Evolutionary conservation across 1,284 basidiomycete genomes (phyloP).

Genomic region (Cutaneotrichosporon curvatum): DNA sequence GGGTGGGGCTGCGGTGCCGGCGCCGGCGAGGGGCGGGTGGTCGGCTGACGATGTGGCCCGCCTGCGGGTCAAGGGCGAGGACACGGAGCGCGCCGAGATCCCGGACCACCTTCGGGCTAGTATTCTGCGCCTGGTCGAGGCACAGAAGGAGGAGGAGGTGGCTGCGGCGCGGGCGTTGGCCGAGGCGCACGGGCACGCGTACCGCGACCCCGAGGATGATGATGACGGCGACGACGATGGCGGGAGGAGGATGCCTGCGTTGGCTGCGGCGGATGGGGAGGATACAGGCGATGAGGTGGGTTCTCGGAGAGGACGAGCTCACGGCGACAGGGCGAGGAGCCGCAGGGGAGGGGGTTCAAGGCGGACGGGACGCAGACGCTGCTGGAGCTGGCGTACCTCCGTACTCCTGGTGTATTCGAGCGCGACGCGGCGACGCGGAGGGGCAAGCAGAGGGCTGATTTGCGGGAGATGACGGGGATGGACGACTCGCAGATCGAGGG

Average conservation of each 20-base stretch:
- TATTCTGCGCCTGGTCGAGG: conserved; percentile 66
- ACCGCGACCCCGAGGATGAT: conserved; percentile 33
- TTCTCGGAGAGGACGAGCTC: not conserved
- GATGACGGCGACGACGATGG: conserved; percentile 45
- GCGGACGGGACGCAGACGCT: conserved; percentile 51
- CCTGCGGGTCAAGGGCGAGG: conserved; percentile 53
- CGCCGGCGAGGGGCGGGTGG: conserved; percentile 3
- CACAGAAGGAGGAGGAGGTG: conserved; percentile 59
- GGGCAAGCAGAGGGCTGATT: conserved; percentile 57
- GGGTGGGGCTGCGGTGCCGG: not conserved
- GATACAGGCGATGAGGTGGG: conserved; percentile 16
- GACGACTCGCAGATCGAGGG: conserved; percentile 76
- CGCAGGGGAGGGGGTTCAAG: not conserved
- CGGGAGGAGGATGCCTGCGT: conserved; percentile 13
- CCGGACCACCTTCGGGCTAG: conserved; percentile 69
- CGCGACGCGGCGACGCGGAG: conserved; percentile 65
- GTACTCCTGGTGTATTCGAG: conserved; percentile 64
- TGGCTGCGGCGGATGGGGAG: conserved; percentile 23
- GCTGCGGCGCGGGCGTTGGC: conserved; percentile 51
- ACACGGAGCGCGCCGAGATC: conserved; percentile 46
- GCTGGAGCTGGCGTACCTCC: conserved; percentile 67
- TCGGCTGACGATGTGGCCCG: conserved; percentile 62
- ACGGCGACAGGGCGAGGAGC: not conserved
- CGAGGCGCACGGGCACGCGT: conserved; percentile 24
- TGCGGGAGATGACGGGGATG: conserved; percentile 60